Conservation (phyloP, 2,329 filamentous ascomycete genomes). For the Furcasterigmium sp. region DNA sequence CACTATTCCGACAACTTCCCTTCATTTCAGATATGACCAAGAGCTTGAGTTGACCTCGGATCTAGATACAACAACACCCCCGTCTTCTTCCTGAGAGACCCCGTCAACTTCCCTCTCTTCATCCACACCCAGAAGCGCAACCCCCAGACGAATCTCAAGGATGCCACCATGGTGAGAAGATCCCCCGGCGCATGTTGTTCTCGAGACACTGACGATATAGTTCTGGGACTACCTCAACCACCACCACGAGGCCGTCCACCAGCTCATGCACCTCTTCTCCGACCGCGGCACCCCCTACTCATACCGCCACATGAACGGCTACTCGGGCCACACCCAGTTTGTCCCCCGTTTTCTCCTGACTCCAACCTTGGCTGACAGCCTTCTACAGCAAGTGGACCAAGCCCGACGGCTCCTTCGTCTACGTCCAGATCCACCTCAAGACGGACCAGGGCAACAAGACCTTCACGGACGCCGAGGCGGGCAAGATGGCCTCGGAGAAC, state of each 20-base stretch:
- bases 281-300: constrained; percentile 62
- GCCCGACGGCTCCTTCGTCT: constrained; percentile 59
- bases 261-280: constrained; percentile 61
- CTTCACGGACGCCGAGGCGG: constrained; percentile 52
- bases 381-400: constrained; percentile 63
- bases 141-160: constrained; percentile 64
- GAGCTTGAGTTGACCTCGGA: too few species aligned
- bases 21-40: too few species aligned
- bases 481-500: constrained; percentile 46
- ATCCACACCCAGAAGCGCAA: constrained; percentile 76
- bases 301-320: constrained; percentile 63
- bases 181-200: not conserved
- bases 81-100: constrained; percentile 71
- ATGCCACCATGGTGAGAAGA: constrained; percentile 60
- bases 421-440: constrained; percentile 61
- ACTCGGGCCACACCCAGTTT: constrained; percentile 53
- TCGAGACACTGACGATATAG: not conserved
- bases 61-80: constrained; percentile 69
- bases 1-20: too few species aligned
- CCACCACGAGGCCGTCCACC: constrained; percentile 58
- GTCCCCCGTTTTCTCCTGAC: too few species aligned
- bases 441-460: constrained; percentile 58
- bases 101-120: constrained; percentile 69
- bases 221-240: constrained; percentile 42
- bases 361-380: too few species aligned